phyloP scores from a whole-genome alignment of 2,329 filamentous ascomycete species.

The Aspergillus tubingensis region DNA sequence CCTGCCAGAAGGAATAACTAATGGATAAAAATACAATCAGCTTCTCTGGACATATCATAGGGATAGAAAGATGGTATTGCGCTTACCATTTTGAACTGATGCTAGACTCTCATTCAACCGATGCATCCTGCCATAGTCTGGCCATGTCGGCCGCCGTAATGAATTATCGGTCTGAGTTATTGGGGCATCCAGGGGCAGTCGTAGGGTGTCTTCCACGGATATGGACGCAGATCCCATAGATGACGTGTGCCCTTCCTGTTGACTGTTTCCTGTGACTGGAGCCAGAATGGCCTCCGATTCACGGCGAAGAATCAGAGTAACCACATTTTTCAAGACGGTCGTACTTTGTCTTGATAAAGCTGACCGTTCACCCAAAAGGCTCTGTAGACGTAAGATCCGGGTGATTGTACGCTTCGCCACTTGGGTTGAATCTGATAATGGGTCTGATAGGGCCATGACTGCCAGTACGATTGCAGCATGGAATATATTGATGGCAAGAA shows the following conservation, averaged over 20 bases:
- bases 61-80: neutral
- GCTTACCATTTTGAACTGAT: conserved; percentile 26
- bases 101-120: conserved; percentile 28
- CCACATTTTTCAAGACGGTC: conserved; percentile 25
- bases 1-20: too few relatives aligned
- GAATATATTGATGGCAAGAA: conserved; percentile 50
- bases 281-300: conserved; percentile 29
- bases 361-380: conserved; percentile 37
- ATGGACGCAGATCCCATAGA: neutral
- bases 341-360: conserved; percentile 41
- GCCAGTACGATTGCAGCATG: conserved; percentile 49
- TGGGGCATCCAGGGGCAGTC: conserved; percentile 22
- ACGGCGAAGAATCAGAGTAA: conserved; percentile 27
- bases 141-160: too few relatives aligned
- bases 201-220: conserved; percentile 28
- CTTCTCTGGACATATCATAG: too few relatives aligned
- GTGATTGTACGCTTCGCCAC: conserved; percentile 47
- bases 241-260: neutral
- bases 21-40: too few relatives aligned
- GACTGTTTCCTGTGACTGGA: conserved; percentile 16
- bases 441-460: conserved; percentile 46
- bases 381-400: conserved; percentile 45
- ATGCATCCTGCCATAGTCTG: conserved; percentile 17
- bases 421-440: conserved; percentile 46
- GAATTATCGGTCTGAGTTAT: conserved; percentile 3